Evolutionary conservation across 257 asterid genomes (phyloP), one percentile per base, ranked within the genome.

Genomic region (Capsicum rhomboideum): DNA sequence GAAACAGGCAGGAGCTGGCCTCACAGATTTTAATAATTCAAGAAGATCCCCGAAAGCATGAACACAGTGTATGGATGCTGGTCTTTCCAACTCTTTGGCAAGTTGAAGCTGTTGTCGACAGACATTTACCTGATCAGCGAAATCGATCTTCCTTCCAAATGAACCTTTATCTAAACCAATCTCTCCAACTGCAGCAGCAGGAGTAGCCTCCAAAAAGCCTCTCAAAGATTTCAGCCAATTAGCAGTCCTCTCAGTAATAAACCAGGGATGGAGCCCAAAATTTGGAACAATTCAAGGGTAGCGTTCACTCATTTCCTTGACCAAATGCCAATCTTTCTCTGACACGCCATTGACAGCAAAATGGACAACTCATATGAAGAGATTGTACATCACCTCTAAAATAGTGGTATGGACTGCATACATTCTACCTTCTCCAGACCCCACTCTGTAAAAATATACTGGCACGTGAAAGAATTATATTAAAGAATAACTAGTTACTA

Each of bases 91-190:
- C 90, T 92, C 97, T 85, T 92, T 92, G 28, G 99, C 98, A 42
- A 95, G 95, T 66, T 87, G 94, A 85, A 97, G 96, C 91, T 97
- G 99, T 79, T 87, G 92, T 8, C 93, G 85, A 82, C 93, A 97
- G 77, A 95, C 89, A 79, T 92, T 92, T 46, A 92, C 93, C 86
- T 95, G 99, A 82, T 93, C 95, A 0, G 85, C 28, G 63, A 92
- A 95, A 87, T 97, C 98, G n/a, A 93, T 92, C 83, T 91, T 83
- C 87, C 82, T 93, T 29, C 95, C 98, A 3, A 29, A 21, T 11
- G 97, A 90, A 54, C 99, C 98, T 91, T 93, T 95, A 88, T 97
- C 99, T 83, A 97, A 79, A 82, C 99, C 99, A 84, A 96, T 96
- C 91, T 96, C 99, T 29, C 99, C 99, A 44, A 96, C 95, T 40